phyloP scores from a whole-genome alignment of 2,329 filamentous ascomycete species.

The Didymella keratinophila region DNA sequence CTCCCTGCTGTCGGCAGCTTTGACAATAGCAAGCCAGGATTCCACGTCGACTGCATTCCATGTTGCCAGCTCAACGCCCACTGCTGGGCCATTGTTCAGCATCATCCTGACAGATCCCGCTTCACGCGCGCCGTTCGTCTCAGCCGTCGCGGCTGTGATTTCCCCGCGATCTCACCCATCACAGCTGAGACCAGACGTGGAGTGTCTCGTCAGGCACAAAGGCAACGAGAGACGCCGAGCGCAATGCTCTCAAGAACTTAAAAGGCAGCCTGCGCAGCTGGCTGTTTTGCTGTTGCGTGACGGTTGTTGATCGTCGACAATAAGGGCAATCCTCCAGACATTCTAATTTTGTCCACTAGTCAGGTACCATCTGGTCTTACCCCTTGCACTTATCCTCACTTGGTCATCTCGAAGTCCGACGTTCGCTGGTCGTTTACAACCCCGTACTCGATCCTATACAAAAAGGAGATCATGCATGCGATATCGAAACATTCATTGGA shows the following conservation, averaged over 20 bases:
- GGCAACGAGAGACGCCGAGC: constrained; percentile 24
- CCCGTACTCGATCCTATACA: constrained; percentile 3
- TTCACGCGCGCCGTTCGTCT: constrained; percentile 36
- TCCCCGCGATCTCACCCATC: constrained; percentile 23
- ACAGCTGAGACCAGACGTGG: constrained; percentile 25
- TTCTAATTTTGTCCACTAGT: constrained; percentile 21
- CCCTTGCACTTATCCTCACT: constrained; percentile 21
- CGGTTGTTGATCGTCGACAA: constrained; percentile 14
- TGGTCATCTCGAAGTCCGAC: constrained; percentile 12
- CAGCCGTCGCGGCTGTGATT: constrained; percentile 26
- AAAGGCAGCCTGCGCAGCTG: constrained; percentile 1
- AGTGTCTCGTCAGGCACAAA: constrained; percentile 29
- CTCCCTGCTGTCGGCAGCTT: constrained; percentile 4
- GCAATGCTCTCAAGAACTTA: constrained; percentile 22
- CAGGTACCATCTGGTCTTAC: constrained; percentile 15
- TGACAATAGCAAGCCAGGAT: constrained; percentile 17
- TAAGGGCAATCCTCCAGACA: constrained; percentile 19
- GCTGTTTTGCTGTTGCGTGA: constrained; percentile 10
- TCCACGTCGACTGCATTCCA: constrained; percentile 12
- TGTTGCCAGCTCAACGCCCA: constrained; percentile 18
- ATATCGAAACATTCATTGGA: constrained; percentile 15
- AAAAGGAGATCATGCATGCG: constrained; percentile 13
- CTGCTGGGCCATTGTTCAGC: constrained; percentile 19
- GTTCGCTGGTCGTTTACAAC: constrained; percentile 9
- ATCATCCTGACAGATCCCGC: constrained; percentile 21